Evolutionary conservation across 176 grass and related monocot genomes (phyloP).

Genomic region (Sorghum bicolor): Sorghum_bicolor_NCBIv3 NC_012870.2:64774001-64774500

Average conservation of each 20-base stretch:
- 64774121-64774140: background rate
- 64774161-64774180: background rate
- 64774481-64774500: too few species aligned
- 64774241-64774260: background rate
- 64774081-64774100: background rate
- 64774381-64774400: too few species aligned
- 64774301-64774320: background rate
- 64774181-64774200: background rate
- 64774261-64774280: background rate
- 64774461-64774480: too few species aligned
- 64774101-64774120: background rate
- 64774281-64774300: too few species aligned
- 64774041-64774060: background rate
- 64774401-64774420: too few species aligned
- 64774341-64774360: too few species aligned
- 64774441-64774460: too few species aligned
- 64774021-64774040: background rate
- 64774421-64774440: too few species aligned
- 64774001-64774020: too few species aligned
- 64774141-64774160: background rate
- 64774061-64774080: background rate
- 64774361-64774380: too few species aligned
- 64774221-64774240: background rate
- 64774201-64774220: background rate
- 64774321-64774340: too few species aligned